phyloP scores from a whole-genome alignment of 2,329 filamentous ascomycete species.

The Colletotrichum acutatum region DNA sequence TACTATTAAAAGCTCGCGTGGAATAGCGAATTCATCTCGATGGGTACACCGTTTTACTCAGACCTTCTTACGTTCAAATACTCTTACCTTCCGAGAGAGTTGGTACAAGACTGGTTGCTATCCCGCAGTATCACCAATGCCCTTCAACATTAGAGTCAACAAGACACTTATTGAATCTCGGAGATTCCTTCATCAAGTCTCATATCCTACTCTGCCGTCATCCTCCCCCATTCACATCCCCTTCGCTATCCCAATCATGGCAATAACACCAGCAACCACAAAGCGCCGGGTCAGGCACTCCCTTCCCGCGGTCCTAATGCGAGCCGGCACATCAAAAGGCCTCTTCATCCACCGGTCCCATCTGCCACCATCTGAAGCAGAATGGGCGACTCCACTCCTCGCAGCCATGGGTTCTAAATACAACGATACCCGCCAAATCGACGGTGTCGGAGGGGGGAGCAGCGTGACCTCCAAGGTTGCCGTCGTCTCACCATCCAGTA shows the following conservation, averaged over 20 bases:
- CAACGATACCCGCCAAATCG: slow-evolving; percentile 66
- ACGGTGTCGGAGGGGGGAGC: slow-evolving; percentile 71
- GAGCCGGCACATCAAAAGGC: slow-evolving; percentile 72
- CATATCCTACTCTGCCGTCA: background rate
- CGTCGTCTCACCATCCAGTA: slow-evolving; percentile 58
- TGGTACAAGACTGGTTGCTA: background rate
- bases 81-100: background rate
- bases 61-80: background rate
- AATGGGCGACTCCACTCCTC: slow-evolving; percentile 65
- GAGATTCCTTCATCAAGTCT: background rate
- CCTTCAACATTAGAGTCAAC: background rate
- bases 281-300: slow-evolving; percentile 35
- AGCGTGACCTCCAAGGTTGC: slow-evolving; percentile 71
- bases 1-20: background rate
- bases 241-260: slow-evolving; percentile 15
- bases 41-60: background rate
- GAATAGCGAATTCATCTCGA: background rate
- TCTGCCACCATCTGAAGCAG: slow-evolving; percentile 56
- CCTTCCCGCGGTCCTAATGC: slow-evolving; percentile 67
- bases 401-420: slow-evolving; percentile 66
- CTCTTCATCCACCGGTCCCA: slow-evolving; percentile 66
- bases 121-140: background rate
- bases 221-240: background rate
- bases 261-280: background rate
- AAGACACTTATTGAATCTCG: background rate